Evolutionary conservation across 345 rosid genomes (phyloP), one percentile per base, ranked within the genome.

Genomic region (Cochlearia excelsa): DNA sequence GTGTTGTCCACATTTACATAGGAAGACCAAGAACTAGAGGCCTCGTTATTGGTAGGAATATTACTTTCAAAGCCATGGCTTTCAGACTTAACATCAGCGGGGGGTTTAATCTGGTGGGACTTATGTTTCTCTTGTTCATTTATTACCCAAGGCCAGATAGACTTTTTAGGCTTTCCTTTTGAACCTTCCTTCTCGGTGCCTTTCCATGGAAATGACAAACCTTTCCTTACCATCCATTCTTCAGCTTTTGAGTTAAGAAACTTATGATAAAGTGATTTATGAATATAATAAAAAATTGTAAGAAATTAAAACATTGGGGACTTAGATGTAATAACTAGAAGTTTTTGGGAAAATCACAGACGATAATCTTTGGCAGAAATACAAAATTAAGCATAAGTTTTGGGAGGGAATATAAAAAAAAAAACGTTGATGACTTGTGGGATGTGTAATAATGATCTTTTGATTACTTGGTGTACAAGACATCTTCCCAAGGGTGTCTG

Each of bases 401-500:
- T 16, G 23, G 23, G 23, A 16, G 23, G 23, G 23, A 16, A 16
- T 16, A 16, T 16, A 16, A 16, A 16, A 16, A 16, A 16, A 16
- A 16, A 16, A 16, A 16, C 23, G 23, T 16, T 16, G 23, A 16
- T 16, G 23, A 16, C 23, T 16, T 16, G 23, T 16, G 23, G 23
- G 23, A 16, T 16, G 23, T 16, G 23, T 16, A 16, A 16, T 16
- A 16, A 16, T 16, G 23, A 16, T 16, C 23, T 16, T 16, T 16
- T 16, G 23, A 16, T 42, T 41, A 93, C 91, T 89, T 93, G 80
- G 95, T 85, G 82, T 89, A 93, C 74, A 93, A 86, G 57, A 89
- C 97, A 71, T 93, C 99, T 72, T 89, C 99, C 99, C 97, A 89
- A 10, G 97, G 97, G 70, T 89, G 95, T 54, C 97, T 84, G 75